Conservation (phyloP, 2,329 filamentous ascomycete species). For the Calcarisporium arbuscula region DNA sequence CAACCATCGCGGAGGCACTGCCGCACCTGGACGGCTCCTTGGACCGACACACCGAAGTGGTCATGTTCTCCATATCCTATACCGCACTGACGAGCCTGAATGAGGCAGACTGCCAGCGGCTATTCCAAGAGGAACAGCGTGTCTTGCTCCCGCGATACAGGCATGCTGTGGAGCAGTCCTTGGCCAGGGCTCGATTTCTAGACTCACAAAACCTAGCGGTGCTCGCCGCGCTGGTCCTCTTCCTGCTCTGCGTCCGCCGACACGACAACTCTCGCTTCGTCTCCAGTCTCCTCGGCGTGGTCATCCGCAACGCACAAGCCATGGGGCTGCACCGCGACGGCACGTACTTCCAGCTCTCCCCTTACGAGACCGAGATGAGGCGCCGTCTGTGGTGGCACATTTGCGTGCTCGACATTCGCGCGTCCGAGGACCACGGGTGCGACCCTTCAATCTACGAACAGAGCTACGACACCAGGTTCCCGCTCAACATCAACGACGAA, state of each 20-base stretch:
- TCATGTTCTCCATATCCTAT: constrained; percentile 13
- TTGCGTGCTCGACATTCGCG: constrained; percentile 39
- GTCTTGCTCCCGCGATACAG: constrained; percentile 5
- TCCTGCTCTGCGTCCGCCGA: constrained; percentile 6
- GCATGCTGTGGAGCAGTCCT: constrained; percentile 5
- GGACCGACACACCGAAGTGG: constrained; percentile 6
- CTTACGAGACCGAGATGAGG: constrained; percentile 47
- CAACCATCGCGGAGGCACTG: constrained; percentile 1
- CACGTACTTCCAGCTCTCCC: constrained; percentile 34
- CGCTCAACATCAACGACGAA: constrained; percentile 5
- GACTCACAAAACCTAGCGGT: constrained; percentile 8
- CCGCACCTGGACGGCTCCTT: not conserved
- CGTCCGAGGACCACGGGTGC: constrained; percentile 46
- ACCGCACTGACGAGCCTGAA: constrained; percentile 5
- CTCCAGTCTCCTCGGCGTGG: constrained; percentile 8
- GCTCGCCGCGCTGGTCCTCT: constrained; percentile 12
- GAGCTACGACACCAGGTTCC: constrained; percentile 1
- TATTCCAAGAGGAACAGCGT: constrained; percentile 4
- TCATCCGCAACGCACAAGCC: constrained; percentile 10
- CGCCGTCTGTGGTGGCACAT: constrained; percentile 49
- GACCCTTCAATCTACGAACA: constrained; percentile 8
- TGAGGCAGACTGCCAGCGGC: constrained; percentile 3
- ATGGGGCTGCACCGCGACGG: constrained; percentile 18
- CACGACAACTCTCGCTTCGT: constrained; percentile 9
- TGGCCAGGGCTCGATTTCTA: too few relatives aligned